A percentile compares a stretch with the other conserved stretches of the same genome.
These are phyloP conservation scores for Melastoma malabathricum DNA, from an alignment of 345 rosid species.

Conservation along the genomic window DNA sequence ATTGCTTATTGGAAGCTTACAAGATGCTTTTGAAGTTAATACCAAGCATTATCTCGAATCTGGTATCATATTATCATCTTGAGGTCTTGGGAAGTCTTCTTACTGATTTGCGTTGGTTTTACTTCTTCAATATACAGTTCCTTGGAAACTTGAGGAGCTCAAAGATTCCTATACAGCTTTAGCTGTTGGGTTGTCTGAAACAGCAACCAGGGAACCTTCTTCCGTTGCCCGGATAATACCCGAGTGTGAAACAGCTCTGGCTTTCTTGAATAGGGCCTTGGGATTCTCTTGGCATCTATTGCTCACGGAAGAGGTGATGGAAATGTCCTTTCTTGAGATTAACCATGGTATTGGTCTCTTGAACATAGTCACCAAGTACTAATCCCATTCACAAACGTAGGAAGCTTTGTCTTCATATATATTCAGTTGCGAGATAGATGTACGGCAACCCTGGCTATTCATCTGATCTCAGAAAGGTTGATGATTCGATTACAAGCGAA, in stretches of 20 bases:
- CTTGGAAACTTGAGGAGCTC: constrained; percentile 87
- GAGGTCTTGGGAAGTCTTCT: too few relatives aligned
- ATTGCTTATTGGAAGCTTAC: constrained; percentile 92
- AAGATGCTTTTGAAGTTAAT: constrained; percentile 90
- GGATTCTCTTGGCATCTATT: constrained; percentile 80
- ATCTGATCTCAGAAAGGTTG: too few relatives aligned
- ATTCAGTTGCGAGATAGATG: too few relatives aligned
- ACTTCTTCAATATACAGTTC: constrained; percentile 39
- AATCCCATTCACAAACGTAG: too few relatives aligned
- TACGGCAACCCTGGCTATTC: too few relatives aligned
- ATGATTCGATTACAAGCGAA: too few relatives aligned
- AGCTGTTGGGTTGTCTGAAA: constrained; percentile 72
- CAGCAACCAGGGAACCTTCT: constrained; percentile 72
- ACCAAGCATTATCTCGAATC: background rate
- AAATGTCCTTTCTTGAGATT: constrained; percentile 11
- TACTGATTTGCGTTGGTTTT: background rate
- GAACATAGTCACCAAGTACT: too few relatives aligned
- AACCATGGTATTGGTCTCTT: too few relatives aligned
- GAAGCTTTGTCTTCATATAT: too few relatives aligned
- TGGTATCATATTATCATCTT: background rate
- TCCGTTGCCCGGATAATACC: constrained; percentile 83
- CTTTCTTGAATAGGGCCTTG: constrained; percentile 82
- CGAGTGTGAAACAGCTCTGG: constrained; percentile 76
- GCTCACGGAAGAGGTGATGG: constrained; percentile 53
- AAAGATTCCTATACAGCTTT: constrained; percentile 95